These are phyloP conservation scores for Pharus latifolius DNA, from an alignment of 176 grass and related monocot genomes.

Conservation along the genomic window DNA sequence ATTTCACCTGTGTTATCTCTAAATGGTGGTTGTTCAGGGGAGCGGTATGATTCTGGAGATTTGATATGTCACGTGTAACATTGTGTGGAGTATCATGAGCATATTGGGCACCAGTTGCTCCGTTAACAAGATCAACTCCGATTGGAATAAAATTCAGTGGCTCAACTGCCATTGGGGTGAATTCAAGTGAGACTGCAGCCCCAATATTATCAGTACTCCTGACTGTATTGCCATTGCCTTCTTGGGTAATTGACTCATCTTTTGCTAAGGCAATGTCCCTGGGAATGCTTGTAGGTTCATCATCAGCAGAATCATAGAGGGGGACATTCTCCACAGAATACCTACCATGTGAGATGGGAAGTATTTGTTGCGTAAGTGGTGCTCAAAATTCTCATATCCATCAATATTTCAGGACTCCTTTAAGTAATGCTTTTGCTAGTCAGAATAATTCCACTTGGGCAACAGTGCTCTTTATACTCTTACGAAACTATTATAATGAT, in stretches of 20 bases:
- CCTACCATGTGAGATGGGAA: conserved; percentile 36
- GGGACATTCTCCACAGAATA: conserved; percentile 98
- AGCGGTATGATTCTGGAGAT: conserved; percentile 8
- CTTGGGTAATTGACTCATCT: background rate
- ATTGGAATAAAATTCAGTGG: conserved; percentile 63
- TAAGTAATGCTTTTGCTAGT: background rate
- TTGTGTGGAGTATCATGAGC: conserved; percentile 19
- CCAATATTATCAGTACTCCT: conserved; percentile 11
- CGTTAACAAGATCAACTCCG: conserved; percentile 47
- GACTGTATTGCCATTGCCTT: conserved; percentile 4
- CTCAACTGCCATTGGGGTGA: conserved; percentile 30
- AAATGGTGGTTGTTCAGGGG: conserved; percentile 22
- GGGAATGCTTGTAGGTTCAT: conserved; percentile 55
- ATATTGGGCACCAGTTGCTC: conserved; percentile 19
- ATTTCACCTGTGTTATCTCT: conserved; percentile 27
- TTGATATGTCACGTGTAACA: conserved; percentile 22
- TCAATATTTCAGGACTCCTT: background rate
- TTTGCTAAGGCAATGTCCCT: conserved; percentile 42
- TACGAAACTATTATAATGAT: background rate
- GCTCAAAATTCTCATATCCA: background rate
- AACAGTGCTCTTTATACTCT: background rate
- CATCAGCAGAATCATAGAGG: conserved; percentile 96
- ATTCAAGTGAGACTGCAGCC: conserved; percentile 12
- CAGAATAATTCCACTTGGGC: background rate
- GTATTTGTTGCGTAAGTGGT: background rate